A percentile compares a stretch with the other conserved stretches of the same genome.
These are phyloP conservation scores for Funneliformis caledonium DNA, from an alignment of 371 early-diverging fungal species.

Conservation along the genomic window DNA sequence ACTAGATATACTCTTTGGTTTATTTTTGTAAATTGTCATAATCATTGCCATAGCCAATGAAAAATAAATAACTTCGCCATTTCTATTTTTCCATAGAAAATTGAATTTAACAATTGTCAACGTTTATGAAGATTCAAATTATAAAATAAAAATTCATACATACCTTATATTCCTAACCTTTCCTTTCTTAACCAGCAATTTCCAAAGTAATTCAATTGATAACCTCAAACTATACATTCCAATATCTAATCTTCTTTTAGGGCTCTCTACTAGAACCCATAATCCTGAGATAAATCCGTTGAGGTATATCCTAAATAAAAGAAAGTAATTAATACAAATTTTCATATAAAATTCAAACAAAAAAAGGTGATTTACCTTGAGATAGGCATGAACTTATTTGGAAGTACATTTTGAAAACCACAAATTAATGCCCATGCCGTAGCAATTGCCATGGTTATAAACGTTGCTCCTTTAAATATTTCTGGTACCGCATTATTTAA, in stretches of 20 bases:
- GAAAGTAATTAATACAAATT: background rate
- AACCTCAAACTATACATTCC: slow-evolving; percentile 44
- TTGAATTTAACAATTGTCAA: background rate
- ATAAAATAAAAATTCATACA: background rate
- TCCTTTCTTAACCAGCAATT: slow-evolving; percentile 41
- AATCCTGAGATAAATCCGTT: slow-evolving; percentile 44
- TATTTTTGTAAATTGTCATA: slow-evolving; percentile 34
- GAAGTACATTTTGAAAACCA: slow-evolving; percentile 37
- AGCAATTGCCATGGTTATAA: slow-evolving; percentile 38
- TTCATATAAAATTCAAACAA: background rate
- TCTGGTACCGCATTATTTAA: background rate
- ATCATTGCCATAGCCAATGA: slow-evolving; percentile 35
- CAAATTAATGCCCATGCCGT: slow-evolving; percentile 40
- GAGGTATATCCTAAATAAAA: slow-evolving; percentile 40
- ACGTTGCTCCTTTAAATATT: slow-evolving; percentile 36
- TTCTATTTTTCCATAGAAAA: slow-evolving; percentile 12
- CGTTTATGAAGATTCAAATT: background rate
- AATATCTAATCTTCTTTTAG: slow-evolving; percentile 40
- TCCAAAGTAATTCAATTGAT: slow-evolving; percentile 44
- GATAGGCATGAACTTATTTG: slow-evolving; percentile 36
- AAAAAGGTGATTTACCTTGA: slow-evolving; percentile 19
- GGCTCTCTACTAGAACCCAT: slow-evolving; percentile 44
- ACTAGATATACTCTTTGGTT: slow-evolving; percentile 30
- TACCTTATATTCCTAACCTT: slow-evolving; percentile 37
- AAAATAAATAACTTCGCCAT: slow-evolving; percentile 40